Conservation (phyloP, 371 early-diverging fungal genomes). For the Lichtheimia ramosa region DNA sequence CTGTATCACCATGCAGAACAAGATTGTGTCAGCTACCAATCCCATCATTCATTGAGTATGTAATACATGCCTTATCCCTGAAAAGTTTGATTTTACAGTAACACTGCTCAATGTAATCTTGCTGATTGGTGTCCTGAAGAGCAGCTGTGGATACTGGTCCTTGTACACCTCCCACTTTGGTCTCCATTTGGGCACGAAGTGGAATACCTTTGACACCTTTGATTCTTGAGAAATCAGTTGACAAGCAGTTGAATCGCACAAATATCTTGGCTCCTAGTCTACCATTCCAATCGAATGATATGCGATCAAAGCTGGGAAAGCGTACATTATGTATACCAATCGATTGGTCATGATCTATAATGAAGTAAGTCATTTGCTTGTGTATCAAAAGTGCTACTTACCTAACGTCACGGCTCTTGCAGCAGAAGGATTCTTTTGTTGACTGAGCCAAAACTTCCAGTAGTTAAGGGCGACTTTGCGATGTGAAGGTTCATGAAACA, state of each 20-base stretch:
- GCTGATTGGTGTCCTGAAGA: slow-evolving; percentile 2
- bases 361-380: background rate
- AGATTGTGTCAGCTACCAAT: no score
- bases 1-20: slow-evolving; percentile 1
- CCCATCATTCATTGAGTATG: no score
- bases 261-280: slow-evolving; percentile 68
- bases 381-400: slow-evolving; percentile 4
- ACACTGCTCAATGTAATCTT: slow-evolving; percentile 49
- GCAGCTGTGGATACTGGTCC: background rate
- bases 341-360: slow-evolving; percentile 29
- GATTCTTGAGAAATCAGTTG: slow-evolving; percentile 82
- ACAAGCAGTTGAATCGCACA: slow-evolving; percentile 78
- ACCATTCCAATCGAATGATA: slow-evolving; percentile 76
- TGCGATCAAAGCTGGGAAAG: slow-evolving; percentile 65
- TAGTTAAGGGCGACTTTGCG: slow-evolving; percentile 66
- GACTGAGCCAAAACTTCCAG: slow-evolving; percentile 82
- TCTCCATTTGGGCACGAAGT: slow-evolving; percentile 52
- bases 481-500: slow-evolving; percentile 76
- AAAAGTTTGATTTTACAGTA: slow-evolving; percentile 76
- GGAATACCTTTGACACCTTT: slow-evolving; percentile 88
- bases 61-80: slow-evolving; percentile 76
- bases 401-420: slow-evolving; percentile 72
- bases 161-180: slow-evolving; percentile 2
- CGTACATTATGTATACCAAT: slow-evolving; percentile 56
- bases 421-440: slow-evolving; percentile 64